Conservation (phyloP, 345 rosid genomes). For the Eucalyptus caleyi region DNA sequence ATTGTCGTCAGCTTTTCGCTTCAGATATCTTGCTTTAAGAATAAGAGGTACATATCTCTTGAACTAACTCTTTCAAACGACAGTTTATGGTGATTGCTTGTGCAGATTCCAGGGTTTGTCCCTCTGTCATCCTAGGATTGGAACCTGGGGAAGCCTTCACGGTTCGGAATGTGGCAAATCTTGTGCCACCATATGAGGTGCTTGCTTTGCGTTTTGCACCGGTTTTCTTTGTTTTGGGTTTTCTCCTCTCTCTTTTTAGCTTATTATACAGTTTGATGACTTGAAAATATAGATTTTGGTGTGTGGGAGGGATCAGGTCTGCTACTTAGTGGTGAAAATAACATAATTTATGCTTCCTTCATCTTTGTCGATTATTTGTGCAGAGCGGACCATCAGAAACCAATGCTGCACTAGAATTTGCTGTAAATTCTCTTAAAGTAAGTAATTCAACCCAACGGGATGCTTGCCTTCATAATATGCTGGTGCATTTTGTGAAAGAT, state of each 20-base stretch:
- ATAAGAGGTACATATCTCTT: background rate
- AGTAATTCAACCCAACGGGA: constrained; percentile 4
- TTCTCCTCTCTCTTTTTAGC: background rate
- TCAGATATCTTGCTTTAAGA: background rate
- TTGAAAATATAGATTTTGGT: background rate
- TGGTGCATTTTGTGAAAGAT: background rate
- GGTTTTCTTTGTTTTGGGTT: background rate
- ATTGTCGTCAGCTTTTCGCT: background rate
- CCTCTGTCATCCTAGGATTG: constrained; percentile 77
- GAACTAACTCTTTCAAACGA: background rate
- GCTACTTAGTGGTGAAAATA: background rate
- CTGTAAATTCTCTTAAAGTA: constrained; percentile 72
- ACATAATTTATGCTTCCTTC: background rate
- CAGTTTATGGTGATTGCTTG: constrained; percentile 98
- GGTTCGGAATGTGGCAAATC: constrained; percentile 82
- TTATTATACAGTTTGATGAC: background rate
- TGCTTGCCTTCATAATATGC: background rate
- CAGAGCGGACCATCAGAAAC: constrained; percentile 93
- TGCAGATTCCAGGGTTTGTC: constrained; percentile 98
- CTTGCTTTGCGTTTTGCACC: background rate
- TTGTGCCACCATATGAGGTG: constrained; percentile 89
- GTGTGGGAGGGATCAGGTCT: background rate
- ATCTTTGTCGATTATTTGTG: background rate
- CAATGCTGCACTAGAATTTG: constrained; percentile 91
- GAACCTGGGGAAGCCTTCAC: constrained; percentile 97